These are phyloP conservation scores for Asterella californica DNA, from an alignment of 225 moss, liverwort and hornwort species.

Conservation along the genomic window DNA sequence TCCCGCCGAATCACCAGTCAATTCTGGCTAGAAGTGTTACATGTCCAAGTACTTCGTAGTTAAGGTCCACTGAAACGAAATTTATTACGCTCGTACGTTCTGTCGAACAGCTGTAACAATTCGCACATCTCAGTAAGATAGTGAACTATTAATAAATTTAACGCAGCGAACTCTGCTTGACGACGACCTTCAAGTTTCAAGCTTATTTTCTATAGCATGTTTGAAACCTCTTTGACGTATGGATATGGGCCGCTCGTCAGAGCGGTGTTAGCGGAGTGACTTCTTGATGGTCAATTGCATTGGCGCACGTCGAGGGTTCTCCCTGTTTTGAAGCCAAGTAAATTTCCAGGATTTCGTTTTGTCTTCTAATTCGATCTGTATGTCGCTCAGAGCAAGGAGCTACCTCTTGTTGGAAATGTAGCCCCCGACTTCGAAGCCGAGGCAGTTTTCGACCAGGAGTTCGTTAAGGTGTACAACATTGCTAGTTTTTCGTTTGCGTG, in stretches of 20 bases:
- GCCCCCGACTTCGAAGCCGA: conserved; percentile 97
- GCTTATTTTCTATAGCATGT: not conserved
- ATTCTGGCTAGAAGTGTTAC: too few relatives aligned
- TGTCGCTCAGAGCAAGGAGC: conserved; percentile 8
- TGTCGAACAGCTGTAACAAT: too few relatives aligned
- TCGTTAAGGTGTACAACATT: conserved; percentile 57
- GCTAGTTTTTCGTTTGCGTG: too few relatives aligned
- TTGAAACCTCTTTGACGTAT: too few relatives aligned
- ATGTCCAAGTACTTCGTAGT: too few relatives aligned
- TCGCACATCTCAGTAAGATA: too few relatives aligned
- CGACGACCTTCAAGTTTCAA: not conserved
- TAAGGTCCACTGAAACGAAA: too few relatives aligned
- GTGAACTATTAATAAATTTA: too few relatives aligned
- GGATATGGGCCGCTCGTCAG: not conserved
- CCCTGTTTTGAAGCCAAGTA: not conserved
- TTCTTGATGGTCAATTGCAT: not conserved
- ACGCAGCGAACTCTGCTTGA: not conserved
- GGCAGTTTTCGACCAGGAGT: conserved; percentile 96
- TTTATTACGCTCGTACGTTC: too few relatives aligned
- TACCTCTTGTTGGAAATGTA: conserved; percentile 67
- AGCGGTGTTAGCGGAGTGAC: not conserved
- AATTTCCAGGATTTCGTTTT: not conserved
- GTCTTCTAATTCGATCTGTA: not conserved
- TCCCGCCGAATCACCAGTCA: too few relatives aligned
- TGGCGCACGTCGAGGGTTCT: not conserved